phyloP scores from a whole-genome alignment of 495 filamentous ascomycete genomes.

The Talaromyces wortmannii region DNA sequence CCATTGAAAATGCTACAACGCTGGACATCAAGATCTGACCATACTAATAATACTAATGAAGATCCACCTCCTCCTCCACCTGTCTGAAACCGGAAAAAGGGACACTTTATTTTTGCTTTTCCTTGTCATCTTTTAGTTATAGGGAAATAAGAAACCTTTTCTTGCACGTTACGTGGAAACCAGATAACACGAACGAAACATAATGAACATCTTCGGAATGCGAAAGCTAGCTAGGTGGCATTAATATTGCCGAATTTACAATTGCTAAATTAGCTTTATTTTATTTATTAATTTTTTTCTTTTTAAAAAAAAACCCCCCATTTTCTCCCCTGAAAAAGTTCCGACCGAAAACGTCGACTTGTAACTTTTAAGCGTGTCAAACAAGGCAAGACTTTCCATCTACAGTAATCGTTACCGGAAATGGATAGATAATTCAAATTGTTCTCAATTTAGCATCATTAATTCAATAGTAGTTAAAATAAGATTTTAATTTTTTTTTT shows the following conservation, averaged over 20 bases:
- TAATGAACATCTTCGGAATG: too few species aligned
- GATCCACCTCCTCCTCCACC: neutral
- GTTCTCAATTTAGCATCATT: neutral
- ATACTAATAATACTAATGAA: neutral
- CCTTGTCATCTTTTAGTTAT: neutral
- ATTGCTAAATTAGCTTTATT: too few species aligned
- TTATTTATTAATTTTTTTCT: too few species aligned
- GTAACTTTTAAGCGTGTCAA: neutral
- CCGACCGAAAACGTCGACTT: too few species aligned
- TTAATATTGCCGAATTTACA: too few species aligned
- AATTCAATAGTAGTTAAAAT: neutral
- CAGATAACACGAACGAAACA: too few species aligned
- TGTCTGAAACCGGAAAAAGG: neutral
- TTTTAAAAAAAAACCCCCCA: too few species aligned
- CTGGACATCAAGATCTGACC: neutral
- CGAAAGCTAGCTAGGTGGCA: too few species aligned
- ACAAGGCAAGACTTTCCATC: neutral
- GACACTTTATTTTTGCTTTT: neutral
- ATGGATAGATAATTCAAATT: neutral
- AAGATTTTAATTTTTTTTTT: neutral
- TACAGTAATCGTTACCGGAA: constrained; percentile 4
- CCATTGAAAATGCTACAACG: neutral
- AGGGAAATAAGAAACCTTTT: too few species aligned
- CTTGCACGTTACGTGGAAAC: too few species aligned
- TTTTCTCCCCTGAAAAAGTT: too few species aligned